Evolutionary conservation across 2,329 filamentous ascomycete genomes (phyloP), one percentile per base, ranked within the genome.

Genomic region (Xylariaceae sp.): DNA sequence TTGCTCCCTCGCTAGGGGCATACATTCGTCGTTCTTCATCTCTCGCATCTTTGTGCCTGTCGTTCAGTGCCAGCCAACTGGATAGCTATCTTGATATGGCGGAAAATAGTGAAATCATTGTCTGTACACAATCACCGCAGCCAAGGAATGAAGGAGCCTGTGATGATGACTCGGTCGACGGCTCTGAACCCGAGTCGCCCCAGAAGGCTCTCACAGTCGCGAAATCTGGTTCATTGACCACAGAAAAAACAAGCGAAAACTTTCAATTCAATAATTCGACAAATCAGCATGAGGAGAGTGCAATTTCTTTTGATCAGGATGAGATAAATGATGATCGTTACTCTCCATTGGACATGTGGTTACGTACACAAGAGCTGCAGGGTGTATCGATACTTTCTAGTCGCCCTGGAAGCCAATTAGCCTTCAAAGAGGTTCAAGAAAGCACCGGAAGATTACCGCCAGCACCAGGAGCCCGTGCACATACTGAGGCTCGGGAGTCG

Each of bases 281-380:
- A n/a, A n/a, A 10, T 25, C 25, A 42, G 10, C 34, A 33, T n/a
- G 37, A 46, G 40, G 37, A 44, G 14, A 39, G 40, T 19, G 33
- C 45, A n/a, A 32, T 34, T 19, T 48, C 37, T 12, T 42, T 8
- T 22, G 19, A 43, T 27, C 45, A 44, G 8, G 27, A 51, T 16
- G 50, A 57, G 33, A 49, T 47, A 22, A 45, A 36, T 17, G 44
- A 46, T 20, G 52, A 50, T 22, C 50, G 50, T 17, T 47, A 55
- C 44, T 64, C 61, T 5, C 59, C 60, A 19, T 45, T 64, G 20
- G 54, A 62, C 36, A 43, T 62, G 21, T 64, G 62, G 62, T 43
- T 64, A 34, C 50, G 60, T 8, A 62, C 53, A 17, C 60, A 63
- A 46, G 53, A 55, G 17, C 36, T 59, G 11, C 57, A 57, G 21